Evolutionary conservation across 495 filamentous ascomycete species (phyloP), one percentile per base, ranked within the genome.

Genomic region (Eremomyces bilateralis): DNA sequence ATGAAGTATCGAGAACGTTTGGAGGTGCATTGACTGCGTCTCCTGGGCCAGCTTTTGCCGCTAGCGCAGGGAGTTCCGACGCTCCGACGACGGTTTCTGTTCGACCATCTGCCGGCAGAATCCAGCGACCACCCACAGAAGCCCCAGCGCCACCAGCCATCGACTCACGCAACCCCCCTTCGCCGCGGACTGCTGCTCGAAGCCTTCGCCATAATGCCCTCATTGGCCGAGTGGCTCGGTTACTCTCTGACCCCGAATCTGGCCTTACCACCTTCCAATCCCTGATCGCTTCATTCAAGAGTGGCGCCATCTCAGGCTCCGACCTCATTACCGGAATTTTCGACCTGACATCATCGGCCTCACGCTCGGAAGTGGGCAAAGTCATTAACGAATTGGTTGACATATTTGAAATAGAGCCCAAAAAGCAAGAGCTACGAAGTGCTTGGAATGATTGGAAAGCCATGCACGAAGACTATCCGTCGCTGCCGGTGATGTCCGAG

Each of bases 401-500:
- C 3, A 75, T 95, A 15, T 99, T 82, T 45, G 83, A 95, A 42
- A 75, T 84, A 32, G 64, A 73, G 28, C 47, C 45, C 8, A 94
- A 92, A 47, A 68, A 64, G 10, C 71, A 69, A 6, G 61, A 56
- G 2, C 63, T 99, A 1, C 66, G 78, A 2, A 76, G 69, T 42
- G 73, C 83, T 3, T 95, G 83, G 85, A 78, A 76, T 40, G 79
- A 93, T 54, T 90, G 88, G 80, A 80, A 77, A 11, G 83, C 80
- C 6, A 80, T 85, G 46, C 85, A 92, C 44, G 88, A 94, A 54
- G 85, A 97, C 54, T 97, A 94, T 47, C 88, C 88, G 0, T 77
- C 80, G 0, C 65, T 97, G 0, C 84, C 84, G 2, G 71, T n/a
- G n/a, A n/a, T n/a, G 73, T 0, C 60, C 79, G 1, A 61, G 67